Evolutionary conservation across 148 eudicot genomes (phyloP).

Genomic region (Beta vulgaris): DNA sequence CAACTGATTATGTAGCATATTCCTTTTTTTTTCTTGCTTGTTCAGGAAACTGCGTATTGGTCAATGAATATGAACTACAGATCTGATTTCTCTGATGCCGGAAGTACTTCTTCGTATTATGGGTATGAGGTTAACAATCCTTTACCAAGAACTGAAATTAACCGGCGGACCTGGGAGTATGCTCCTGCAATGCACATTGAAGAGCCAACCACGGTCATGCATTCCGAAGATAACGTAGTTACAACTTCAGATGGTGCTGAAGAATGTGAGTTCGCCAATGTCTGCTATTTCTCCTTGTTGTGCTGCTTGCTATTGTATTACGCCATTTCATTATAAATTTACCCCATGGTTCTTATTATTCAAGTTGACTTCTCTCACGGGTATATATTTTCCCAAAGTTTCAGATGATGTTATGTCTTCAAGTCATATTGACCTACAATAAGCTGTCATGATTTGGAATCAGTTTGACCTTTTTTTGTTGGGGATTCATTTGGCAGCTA

Average conservation of each 20-base stretch:
- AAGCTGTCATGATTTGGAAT: not conserved
- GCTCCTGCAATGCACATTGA: constrained; percentile 47
- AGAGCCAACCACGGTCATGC: constrained; percentile 42
- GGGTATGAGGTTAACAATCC: constrained; percentile 41
- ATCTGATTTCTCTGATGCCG: constrained; percentile 45
- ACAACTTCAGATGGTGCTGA: constrained; percentile 44
- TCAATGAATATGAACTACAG: constrained; percentile 60
- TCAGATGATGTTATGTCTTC: not conserved
- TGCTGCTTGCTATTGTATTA: not conserved
- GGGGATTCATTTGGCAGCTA: not conserved
- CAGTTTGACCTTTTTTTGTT: not conserved
- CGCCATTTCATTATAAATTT: not conserved
- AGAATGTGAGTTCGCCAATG: constrained; percentile 50
- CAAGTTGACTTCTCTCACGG: not conserved
- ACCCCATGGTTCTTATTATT: no score
- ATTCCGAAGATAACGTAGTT: constrained; percentile 43
- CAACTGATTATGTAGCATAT: constrained; percentile 13
- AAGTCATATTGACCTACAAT: not conserved
- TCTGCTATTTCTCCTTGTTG: constrained; percentile 1
- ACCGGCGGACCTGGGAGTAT: constrained; percentile 61
- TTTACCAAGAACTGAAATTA: constrained; percentile 47
- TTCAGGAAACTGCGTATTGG: constrained; percentile 66
- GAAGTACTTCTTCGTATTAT: constrained; percentile 52
- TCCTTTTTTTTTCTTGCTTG: not conserved
- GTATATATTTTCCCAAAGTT: not conserved